phyloP scores from a whole-genome alignment of 2,329 filamentous ascomycete species.

The Phaeosphaeriaceae sp. region DNA sequence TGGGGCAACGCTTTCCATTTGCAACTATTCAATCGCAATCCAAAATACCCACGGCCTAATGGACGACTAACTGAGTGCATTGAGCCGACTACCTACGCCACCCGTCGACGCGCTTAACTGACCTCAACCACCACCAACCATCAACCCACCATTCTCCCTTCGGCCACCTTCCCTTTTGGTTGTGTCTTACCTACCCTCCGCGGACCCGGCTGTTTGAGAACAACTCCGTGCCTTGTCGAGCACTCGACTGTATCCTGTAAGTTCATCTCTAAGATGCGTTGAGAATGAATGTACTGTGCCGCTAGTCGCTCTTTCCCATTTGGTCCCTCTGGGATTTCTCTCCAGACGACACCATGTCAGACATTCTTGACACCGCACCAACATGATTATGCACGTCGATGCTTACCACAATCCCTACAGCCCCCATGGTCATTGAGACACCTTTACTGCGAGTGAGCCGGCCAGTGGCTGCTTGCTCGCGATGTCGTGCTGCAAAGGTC shows the following conservation, averaged over 20 bases:
- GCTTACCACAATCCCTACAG: conserved; percentile 9
- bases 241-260: background rate
- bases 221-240: conserved; percentile 18
- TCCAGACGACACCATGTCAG: too few relatives aligned
- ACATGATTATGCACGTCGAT: conserved; percentile 1
- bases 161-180: background rate
- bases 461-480: conserved; percentile 78
- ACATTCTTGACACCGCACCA: background rate
- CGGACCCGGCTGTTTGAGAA: conserved; percentile 11
- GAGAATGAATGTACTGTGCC: background rate
- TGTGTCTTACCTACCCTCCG: conserved; percentile 5
- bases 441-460: conserved; percentile 75
- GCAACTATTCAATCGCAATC: too few relatives aligned
- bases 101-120: conserved; percentile 23
- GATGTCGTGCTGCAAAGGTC: conserved; percentile 90
- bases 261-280: too few relatives aligned
- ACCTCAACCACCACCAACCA: conserved; percentile 11
- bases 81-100: conserved; percentile 10
- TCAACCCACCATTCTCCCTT: conserved; percentile 3
- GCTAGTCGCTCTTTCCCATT: too few relatives aligned
- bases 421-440: conserved; percentile 58
- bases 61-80: background rate
- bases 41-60: too few relatives aligned
- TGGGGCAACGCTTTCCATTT: too few relatives aligned
- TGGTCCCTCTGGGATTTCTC: too few relatives aligned